Evolutionary conservation across 306 rosid species (phyloP), one percentile per base, ranked within the genome.

Genomic region (Cicer chorassanicum): DNA sequence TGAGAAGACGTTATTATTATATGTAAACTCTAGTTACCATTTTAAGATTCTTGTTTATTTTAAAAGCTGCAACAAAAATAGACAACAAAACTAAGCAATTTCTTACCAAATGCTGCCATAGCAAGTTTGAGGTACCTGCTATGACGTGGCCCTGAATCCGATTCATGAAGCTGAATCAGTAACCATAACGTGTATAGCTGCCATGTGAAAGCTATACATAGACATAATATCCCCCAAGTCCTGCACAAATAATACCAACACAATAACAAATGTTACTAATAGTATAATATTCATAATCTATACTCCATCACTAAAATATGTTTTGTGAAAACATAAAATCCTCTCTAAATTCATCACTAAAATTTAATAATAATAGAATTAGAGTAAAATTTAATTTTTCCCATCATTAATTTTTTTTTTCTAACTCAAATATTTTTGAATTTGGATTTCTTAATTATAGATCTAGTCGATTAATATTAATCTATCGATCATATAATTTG

Each of bases 61-160:
- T 50, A 50, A n/a, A 49, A 50, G 19, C 19, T 6, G 18, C 6
- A 6, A 0, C 18, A n/a, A 49, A n/a, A 54, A 8, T 8, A 3
- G 9, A 29, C 4, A 29, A 29, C 34, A 5, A 5, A 10, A 19
- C 0, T 6, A 59, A 41, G 7, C 3, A 3, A 56, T 42, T 29
- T 29, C 78, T 70, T 84, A 92, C 98, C 98, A 29, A 92, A 92
- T 74, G 93, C 89, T 5, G 69, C 80, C 87, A 80, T 79, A 70
- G 89, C 86, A 74, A 92, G 98, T 34, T 64, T 86, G 68, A 92
- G 90, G 71, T 88, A 92, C 82, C 96, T 83, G 74, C 93, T 88
- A 75, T 88, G 88, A 72, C 98, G 88, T 70, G 72, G 64, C 48
- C 93, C 92, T 7, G 89, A 65, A 1, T 84, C 81, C 0, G 93